phyloP scores from a whole-genome alignment of 208 protist species.

The Phytomonas francai region DNA sequence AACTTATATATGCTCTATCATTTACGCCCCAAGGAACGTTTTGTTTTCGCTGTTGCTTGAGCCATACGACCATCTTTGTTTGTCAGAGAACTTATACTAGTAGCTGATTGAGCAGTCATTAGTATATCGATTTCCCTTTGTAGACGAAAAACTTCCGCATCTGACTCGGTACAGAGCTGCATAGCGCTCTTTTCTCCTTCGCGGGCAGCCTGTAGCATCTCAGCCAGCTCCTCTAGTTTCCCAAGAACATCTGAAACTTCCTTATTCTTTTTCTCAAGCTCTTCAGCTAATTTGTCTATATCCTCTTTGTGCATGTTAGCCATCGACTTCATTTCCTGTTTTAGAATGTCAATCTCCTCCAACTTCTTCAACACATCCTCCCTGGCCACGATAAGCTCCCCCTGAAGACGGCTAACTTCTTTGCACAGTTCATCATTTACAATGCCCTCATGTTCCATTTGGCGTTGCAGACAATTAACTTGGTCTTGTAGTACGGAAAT shows the following conservation, averaged over 20 bases:
- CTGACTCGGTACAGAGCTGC: constrained; percentile 39
- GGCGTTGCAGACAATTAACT: constrained; percentile 29
- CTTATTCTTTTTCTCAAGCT: constrained; percentile 41
- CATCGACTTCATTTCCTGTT: constrained; percentile 41
- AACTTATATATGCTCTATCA: background rate
- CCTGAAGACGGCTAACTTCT: constrained; percentile 29
- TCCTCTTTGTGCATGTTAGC: constrained; percentile 54
- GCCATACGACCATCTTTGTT: background rate
- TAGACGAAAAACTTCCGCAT: constrained; percentile 63
- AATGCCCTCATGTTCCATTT: background rate
- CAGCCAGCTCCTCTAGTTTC: constrained; percentile 64
- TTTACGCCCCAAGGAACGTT: background rate
- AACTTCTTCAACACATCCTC: constrained; percentile 29
- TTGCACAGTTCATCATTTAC: constrained; percentile 25
- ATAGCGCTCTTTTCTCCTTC: constrained; percentile 52
- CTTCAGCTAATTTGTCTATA: constrained; percentile 38
- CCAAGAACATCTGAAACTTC: constrained; percentile 70
- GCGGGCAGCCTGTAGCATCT: constrained; percentile 68
- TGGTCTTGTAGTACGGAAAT: constrained; percentile 52
- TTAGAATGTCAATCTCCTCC: constrained; percentile 37
- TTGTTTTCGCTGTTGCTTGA: background rate
- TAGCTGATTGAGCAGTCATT: constrained; percentile 5
- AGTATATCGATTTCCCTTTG: constrained; percentile 59
- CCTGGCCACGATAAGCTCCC: constrained; percentile 28
- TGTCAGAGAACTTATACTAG: background rate